Evolutionary conservation across 345 rosid species (phyloP), one percentile per base, ranked within the genome.

Genomic region (Linum tenue): DNA sequence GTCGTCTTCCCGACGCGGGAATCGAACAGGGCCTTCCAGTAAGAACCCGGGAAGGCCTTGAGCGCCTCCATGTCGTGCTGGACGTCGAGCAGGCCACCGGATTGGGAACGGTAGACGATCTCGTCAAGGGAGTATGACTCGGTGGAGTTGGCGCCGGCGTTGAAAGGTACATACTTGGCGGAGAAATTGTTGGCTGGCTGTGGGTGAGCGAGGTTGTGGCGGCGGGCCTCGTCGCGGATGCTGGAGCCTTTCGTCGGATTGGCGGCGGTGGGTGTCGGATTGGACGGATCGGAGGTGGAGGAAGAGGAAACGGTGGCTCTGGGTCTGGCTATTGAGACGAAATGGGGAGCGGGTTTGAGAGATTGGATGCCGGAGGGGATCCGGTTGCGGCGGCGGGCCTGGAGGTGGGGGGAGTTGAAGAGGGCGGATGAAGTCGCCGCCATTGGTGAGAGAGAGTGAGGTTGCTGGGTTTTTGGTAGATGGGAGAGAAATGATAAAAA

Each of bases 1-100:
- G 83, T 76, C 66, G 90, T 89, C 69, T 84, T 87, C 36, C 95
- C 98, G 53, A 89, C 84, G 6, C 95, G 87, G 9, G 98, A 91
- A 70, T 88, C 98, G 62, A 91, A 88, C 57, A 88, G 81, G 59
- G 83, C 84, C 41, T 88, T 70, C 96, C 90, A 89, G 55, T 73
- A 65, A 7, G 77, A 64, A 1, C 73, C 77, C 4, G 72, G 69
- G 11, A 68, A 68, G 2, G 58, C 69, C 56, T 67, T 68, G 5
- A 73, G 72, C 4, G 73, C 73, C 6, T 41, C n/a, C 8, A 73
- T 42, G 38, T 73, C 77, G 41, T 73, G 77, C 12, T 65, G 73
- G 39, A 73, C 77, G 44, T 73, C 77, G 31, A 73, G 77, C 15
- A 73, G 73, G 37, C 70, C 67, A 0, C 77, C 77, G 3, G 77